Base-by-base conservation (phyloP, 306 rosid genomes). In the Hippophae rhamnoides region DNA sequence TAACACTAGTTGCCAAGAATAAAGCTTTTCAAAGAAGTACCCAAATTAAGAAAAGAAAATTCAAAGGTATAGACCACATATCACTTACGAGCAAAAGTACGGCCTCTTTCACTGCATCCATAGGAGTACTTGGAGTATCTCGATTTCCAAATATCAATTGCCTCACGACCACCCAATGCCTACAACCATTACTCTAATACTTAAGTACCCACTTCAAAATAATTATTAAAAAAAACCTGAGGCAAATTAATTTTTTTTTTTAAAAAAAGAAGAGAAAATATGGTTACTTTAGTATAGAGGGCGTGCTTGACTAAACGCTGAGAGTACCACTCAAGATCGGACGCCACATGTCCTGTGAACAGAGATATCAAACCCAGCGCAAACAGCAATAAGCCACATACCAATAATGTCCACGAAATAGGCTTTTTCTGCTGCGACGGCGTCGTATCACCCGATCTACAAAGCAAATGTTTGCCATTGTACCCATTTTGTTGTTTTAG, bases 291-390 rank as follows among this genome's bases (percentile, higher is more conserved):
- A 49, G 85, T 68, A 77, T 85, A 86, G 58, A 87, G 68, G 47
- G 73, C 50, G 72, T 57, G 84, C 63, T 69, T 78, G 38, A 62
- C 82, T 42, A 90, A 67, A 61, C 89, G 89, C 42, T 81, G 95
- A 18, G 94, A 86, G 75, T 93, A 93, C 93, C 93, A 92, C 66
- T 92, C 99, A 67, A 88, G 89, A 74, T 93, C 82, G 79, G 99
- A 93, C 23, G 84, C 95, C 5, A 88, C 78, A 40, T 93, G 99
- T 50, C 97, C 99, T 2, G 97, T 88, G 71, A 93, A 73, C 41
- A 93, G 92, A 8, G 99, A 93, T 56, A 93, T 73, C 41, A 93
- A 74, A 64, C 99, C 99, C 63, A 93, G 66, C 25, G 68, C 90
- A 57, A 93, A 93, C 9, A 93, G 95, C 38, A 88, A 80, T 52